Base-by-base conservation (phyloP, 106 monocot species). In the Chionographis japonica region DNA sequence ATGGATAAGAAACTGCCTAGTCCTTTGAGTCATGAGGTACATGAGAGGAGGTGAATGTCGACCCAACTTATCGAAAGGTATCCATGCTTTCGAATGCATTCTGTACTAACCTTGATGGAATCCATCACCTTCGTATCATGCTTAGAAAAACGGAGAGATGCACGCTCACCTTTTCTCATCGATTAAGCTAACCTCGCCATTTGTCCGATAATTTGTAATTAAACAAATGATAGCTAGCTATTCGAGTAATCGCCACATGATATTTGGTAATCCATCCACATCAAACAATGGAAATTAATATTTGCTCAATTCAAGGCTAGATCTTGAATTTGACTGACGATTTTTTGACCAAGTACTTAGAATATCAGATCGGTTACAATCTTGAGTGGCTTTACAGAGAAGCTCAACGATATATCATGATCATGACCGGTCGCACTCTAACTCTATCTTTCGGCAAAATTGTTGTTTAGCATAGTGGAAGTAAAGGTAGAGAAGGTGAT, bases 91-190 rank as follows among this genome's bases (percentile, higher is more conserved):
- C 14, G 27, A 62, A 41, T 19, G 40, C 68, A 68, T 18, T 17
- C 11, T 62, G 55, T 63, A 72, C 72, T 63, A 72, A 63, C 50
- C 43, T 38, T 60, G 70, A 71, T 61, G 60, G 50, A 71, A 60
- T 61, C 51, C 15, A 19, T 35, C 70, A 71, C 72, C 62, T 63
- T 63, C 53, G 40, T 63, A 72, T 57, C 46, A 27, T 58, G 56
- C 42, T 56, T 46, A 46, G 43, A 20, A 42, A 58, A 58, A 10
- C 14, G 19, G 40, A 40, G 14, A 68, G 39, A 18, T 16, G 3
- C n/a, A 2, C 8, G 10, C 39, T 54, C 54, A 11, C 14, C 55
- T 40, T 36, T 14, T 68, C 54, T 68, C 12, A 20, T 57, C 40
- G 54, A 65, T 27, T 36, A 38, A 35, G 15, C 37, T 46, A 10